These are phyloP conservation scores for Nissolia schottii DNA, from an alignment of 306 rosid species.

Conservation along the genomic window DNA sequence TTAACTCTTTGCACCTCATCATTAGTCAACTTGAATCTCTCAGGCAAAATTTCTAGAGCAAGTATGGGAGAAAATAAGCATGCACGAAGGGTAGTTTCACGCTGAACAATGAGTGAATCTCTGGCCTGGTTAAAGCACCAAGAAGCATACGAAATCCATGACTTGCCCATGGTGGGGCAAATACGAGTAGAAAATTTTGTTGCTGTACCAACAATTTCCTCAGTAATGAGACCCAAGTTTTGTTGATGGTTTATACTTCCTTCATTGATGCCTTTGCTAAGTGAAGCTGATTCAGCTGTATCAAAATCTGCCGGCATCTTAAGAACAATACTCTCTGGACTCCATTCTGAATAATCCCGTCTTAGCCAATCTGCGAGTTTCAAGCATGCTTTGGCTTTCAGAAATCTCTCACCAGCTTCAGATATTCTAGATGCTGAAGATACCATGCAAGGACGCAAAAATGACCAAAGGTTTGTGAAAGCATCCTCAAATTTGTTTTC, in stretches of 20 bases:
- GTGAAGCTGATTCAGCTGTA: constrained; percentile 34
- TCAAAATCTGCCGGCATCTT: constrained; percentile 58
- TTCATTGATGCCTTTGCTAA: constrained; percentile 29
- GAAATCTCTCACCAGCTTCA: constrained; percentile 49
- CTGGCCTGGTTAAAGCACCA: constrained; percentile 92
- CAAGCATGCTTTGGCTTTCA: constrained; percentile 91
- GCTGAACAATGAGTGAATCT: constrained; percentile 49
- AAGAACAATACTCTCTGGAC: constrained; percentile 45
- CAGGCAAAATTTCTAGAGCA: constrained; percentile 56
- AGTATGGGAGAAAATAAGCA: constrained; percentile 66
- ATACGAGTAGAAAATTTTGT: constrained; percentile 69
- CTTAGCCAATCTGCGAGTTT: constrained; percentile 78
- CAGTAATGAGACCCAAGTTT: constrained; percentile 44
- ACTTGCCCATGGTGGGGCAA: constrained; percentile 87
- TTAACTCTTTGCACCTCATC: constrained; percentile 58
- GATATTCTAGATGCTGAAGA: constrained; percentile 47
- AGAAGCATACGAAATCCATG: constrained; percentile 94
- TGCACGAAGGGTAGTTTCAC: constrained; percentile 45
- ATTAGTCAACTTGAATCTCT: constrained; percentile 70
- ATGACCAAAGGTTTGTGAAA: constrained; percentile 77
- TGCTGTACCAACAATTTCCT: constrained; percentile 80
- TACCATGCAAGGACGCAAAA: constrained; percentile 56
- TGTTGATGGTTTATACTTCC: constrained; percentile 30
- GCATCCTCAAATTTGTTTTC: constrained; percentile 88
- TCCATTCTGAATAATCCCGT: constrained; percentile 52